Conservation (phyloP, 331 rosid species). For the Ulmus americana region DNA sequence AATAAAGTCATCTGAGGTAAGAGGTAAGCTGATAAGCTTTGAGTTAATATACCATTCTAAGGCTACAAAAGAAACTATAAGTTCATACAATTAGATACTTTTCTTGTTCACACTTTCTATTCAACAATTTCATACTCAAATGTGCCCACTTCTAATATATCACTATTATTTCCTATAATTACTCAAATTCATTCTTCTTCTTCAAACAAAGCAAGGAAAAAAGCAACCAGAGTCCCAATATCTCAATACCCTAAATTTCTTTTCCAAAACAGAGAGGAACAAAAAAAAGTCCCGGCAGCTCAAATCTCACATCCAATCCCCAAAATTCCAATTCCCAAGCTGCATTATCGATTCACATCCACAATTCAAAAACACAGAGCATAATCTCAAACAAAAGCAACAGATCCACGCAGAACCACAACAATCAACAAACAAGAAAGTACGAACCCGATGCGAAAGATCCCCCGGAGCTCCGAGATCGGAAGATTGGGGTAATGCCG, state of each 20-base stretch:
- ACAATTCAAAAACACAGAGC: neutral
- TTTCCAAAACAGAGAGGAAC: neutral
- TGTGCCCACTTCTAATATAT: neutral
- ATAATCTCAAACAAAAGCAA: neutral
- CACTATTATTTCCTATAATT: neutral
- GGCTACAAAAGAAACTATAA: neutral
- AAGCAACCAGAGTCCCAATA: neutral
- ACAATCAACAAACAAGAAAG: neutral
- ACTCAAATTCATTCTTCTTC: neutral
- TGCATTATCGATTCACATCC: constrained; percentile 25
- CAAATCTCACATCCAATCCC: constrained; percentile 10
- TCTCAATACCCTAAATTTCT: constrained; percentile 6
- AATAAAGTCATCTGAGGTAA: constrained; percentile 1
- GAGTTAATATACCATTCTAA: neutral
- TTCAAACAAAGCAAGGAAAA: neutral
- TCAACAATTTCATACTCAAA: constrained; percentile 2
- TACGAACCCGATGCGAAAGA: constrained; percentile 25
- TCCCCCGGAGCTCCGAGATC: constrained; percentile 8
- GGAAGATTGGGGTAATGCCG: constrained; percentile 10
- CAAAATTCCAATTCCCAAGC: constrained; percentile 15
- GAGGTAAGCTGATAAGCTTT: neutral
- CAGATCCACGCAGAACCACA: constrained; percentile 41
- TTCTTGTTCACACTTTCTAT: constrained; percentile 16
- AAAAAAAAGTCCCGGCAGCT: constrained; percentile 9
- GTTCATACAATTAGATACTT: constrained; percentile 4